Conservation (phyloP, 2,329 filamentous ascomycete genomes). For the Apiospora marii region DNA sequence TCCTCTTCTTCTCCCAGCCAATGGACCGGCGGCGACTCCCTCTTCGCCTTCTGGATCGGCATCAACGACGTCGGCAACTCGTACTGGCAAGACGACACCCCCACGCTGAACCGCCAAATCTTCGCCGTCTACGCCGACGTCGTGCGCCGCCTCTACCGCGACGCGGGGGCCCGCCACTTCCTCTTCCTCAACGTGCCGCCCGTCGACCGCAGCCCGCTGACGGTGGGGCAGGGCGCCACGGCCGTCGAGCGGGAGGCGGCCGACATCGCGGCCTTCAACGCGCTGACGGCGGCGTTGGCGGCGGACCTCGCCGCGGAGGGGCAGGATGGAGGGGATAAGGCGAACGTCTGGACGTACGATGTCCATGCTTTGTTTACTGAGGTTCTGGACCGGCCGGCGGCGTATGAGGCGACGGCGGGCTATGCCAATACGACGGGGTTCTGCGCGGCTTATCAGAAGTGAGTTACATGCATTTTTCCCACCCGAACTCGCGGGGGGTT, state of each 20-base stretch:
- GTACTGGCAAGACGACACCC: constrained; percentile 46
- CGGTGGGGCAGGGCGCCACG: constrained; percentile 46
- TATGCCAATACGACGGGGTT: constrained; percentile 64
- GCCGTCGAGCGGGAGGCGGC: constrained; percentile 46
- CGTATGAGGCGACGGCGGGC: constrained; percentile 56
- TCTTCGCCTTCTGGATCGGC: constrained; percentile 61
- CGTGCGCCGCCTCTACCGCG: constrained; percentile 54
- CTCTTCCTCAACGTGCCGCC: constrained; percentile 66
- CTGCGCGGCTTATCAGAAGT: constrained; percentile 63
- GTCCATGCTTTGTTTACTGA: constrained; percentile 57
- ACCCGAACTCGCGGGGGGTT: neutral
- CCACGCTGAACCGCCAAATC: constrained; percentile 47
- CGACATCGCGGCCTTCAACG: constrained; percentile 62
- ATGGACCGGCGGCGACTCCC: constrained; percentile 47
- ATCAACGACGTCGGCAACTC: constrained; percentile 64
- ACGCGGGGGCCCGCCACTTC: constrained; percentile 64
- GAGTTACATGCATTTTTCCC: constrained; percentile 36
- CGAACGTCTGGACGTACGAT: constrained; percentile 62
- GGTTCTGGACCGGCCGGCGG: constrained; percentile 60
- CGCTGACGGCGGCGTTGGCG: constrained; percentile 50
- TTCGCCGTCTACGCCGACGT: constrained; percentile 53
- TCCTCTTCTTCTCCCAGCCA: constrained; percentile 43
- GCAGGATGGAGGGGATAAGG: constrained; percentile 45
- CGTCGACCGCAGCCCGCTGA: constrained; percentile 61
- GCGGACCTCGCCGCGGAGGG: constrained; percentile 43